phyloP scores from a whole-genome alignment of 2,329 filamentous ascomycete species.

The Rutstroemia sp. region DNA sequence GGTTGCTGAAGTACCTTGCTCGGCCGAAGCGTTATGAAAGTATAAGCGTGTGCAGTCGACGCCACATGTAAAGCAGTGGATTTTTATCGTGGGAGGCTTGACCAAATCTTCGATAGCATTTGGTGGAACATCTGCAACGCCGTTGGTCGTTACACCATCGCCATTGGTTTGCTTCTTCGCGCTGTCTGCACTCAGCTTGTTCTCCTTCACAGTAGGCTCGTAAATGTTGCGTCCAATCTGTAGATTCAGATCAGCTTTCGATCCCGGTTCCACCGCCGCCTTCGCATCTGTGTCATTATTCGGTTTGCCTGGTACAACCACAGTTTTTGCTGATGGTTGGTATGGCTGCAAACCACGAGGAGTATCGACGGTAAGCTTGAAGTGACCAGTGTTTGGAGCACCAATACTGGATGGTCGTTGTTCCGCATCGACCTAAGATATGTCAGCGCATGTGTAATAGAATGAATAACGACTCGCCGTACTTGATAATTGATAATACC shows the following conservation, averaged over 20 bases:
- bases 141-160: conserved; percentile 61
- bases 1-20: conserved; percentile 30
- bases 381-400: conserved; percentile 94
- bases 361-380: conserved; percentile 92
- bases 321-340: conserved; percentile 78
- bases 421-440: conserved; percentile 79
- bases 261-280: conserved; percentile 55
- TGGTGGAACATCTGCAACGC: conserved; percentile 38
- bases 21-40: conserved; percentile 53
- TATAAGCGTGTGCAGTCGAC: conserved; percentile 75
- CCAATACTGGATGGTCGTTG: conserved; percentile 92
- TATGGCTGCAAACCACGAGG: conserved; percentile 90
- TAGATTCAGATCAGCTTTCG: conserved; percentile 79
- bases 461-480: conserved; percentile 15
- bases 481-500: conserved; percentile 99
- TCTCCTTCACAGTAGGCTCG: conserved; percentile 79
- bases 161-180: conserved; percentile 67
- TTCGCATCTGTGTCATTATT: conserved; percentile 41
- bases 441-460: conserved; percentile 10
- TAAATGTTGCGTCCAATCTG: conserved; percentile 93
- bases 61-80: conserved; percentile 86
- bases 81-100: conserved; percentile 58
- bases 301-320: conserved; percentile 54
- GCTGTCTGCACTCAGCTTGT: conserved; percentile 49
- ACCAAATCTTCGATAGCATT: conserved; percentile 48